Evolutionary conservation across 345 rosid genomes (phyloP), one percentile per base, ranked within the genome.

Genomic region (Triadica sebifera): DNA sequence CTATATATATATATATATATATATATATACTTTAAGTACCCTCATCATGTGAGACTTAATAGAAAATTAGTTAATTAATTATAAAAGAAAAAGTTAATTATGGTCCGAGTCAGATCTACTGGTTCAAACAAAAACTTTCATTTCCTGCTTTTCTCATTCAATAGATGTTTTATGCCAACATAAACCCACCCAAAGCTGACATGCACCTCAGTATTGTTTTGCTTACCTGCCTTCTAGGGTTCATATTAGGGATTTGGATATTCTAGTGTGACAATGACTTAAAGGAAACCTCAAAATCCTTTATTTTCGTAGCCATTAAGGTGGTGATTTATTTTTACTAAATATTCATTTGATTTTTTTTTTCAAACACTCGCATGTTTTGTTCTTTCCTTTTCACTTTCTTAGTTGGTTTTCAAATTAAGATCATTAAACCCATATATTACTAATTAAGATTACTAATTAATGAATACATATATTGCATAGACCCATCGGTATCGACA

Each of bases 71-170:
- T 15, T 55, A 17, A 38, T 68, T 51, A 75, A 17, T 69, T 67
- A 25, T 38, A 1, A 39, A 45, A 45, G n/a, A 51, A 41, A 52
- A 55, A 38, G 6, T 34, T 37, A 72, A 76, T 64, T 71, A 73
- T 81, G 76, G 50, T 82, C 85, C 70, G 82, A 84, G 84, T 86
- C 86, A 84, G 87, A 84, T 85, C 83, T 81, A 72, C 61, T 77
- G 73, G 75, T 77, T 73, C 58, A 66, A 78, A 56, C 53, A 72
- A 78, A 80, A 77, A 72, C 72, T 78, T 74, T 77, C 39, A 74
- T 69, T 85, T 86, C 82, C 86, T 85, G 89, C 86, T 76, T 43
- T 69, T 53, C 88, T 29, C 89, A 89, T 84, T 82, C 73, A 73
- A 29, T 61, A 52, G 41, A 58, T 83, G 76, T 77, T 60, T 24